phyloP scores from a whole-genome alignment of 495 filamentous ascomycete species.

The Chaetomium fimeti region DNA sequence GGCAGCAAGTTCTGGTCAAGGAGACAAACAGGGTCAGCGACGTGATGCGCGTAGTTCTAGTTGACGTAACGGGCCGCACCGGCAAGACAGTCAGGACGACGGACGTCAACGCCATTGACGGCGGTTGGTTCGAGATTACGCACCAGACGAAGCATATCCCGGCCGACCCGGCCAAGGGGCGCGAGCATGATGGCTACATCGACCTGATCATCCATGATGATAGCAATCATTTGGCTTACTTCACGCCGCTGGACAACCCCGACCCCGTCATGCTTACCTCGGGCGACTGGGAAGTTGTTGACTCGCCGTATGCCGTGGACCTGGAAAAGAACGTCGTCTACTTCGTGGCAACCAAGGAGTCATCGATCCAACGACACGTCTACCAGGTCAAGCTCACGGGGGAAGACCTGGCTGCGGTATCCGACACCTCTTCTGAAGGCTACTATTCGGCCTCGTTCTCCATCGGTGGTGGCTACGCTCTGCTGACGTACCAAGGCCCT shows the following conservation, averaged over 20 bases:
- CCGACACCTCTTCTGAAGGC: slow-evolving; percentile 73
- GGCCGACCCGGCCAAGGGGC: slow-evolving; percentile 72
- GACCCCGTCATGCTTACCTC: slow-evolving; percentile 80
- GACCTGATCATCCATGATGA: slow-evolving; percentile 86
- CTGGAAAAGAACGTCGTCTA: slow-evolving; percentile 81
- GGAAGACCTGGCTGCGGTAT: slow-evolving; percentile 66
- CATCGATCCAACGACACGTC: slow-evolving; percentile 82
- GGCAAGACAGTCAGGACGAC: slow-evolving; percentile 75
- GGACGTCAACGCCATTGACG: slow-evolving; percentile 79
- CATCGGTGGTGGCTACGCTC: slow-evolving; percentile 70
- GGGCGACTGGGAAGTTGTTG: slow-evolving; percentile 89
- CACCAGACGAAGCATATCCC: slow-evolving; percentile 85
- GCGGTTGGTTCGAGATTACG: slow-evolving; percentile 95
- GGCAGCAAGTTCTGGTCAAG: slow-evolving; percentile 75
- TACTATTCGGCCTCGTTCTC: slow-evolving; percentile 89
- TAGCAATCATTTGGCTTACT: slow-evolving; percentile 90
- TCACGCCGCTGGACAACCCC: slow-evolving; percentile 82
- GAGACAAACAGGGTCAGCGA: slow-evolving; percentile 96
- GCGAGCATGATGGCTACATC: slow-evolving; percentile 82
- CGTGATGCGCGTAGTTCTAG: slow-evolving; percentile 75
- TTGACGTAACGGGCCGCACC: slow-evolving; percentile 73
- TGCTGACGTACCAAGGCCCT: slow-evolving; percentile 81
- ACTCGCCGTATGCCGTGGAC: slow-evolving; percentile 86
- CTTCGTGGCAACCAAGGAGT: slow-evolving; percentile 82
- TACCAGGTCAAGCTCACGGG: slow-evolving; percentile 84